Percentiles rank a stretch among this genome's conserved stretches.
Conservation (phyloP, 768 basidiomycete species). For the Boletus vermiculosoides region DNA sequence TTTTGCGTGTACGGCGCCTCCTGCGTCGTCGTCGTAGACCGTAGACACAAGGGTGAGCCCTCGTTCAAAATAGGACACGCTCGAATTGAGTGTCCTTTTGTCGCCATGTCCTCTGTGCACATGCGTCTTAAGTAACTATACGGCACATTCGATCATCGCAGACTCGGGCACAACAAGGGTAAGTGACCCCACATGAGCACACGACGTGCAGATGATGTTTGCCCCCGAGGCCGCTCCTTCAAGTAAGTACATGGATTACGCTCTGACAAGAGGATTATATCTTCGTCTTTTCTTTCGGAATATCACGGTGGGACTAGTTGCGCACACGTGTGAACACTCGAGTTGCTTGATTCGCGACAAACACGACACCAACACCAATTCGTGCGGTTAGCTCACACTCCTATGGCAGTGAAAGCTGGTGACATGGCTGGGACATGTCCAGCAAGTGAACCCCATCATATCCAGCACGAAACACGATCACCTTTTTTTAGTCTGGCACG, state of each 20-base stretch:
- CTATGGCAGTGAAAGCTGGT: not conserved
- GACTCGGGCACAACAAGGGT: not conserved
- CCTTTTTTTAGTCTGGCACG: too few species aligned
- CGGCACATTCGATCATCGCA: not conserved
- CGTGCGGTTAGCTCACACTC: not conserved
- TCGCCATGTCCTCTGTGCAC: not conserved
- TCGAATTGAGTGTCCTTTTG: not conserved
- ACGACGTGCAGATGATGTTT: not conserved
- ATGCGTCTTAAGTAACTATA: not conserved
- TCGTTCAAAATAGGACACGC: not conserved
- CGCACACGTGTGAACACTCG: not conserved
- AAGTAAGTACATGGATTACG: too few species aligned
- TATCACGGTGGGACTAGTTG: not conserved
- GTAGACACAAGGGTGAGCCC: not conserved
- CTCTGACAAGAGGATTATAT: not conserved
- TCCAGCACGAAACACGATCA: too few species aligned
- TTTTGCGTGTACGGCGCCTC: constrained; percentile 24
- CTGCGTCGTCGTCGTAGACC: not conserved
- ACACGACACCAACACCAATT: not conserved
- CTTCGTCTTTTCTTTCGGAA: not conserved
- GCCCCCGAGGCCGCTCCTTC: not conserved
- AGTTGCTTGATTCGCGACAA: not conserved
- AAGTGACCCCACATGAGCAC: not conserved
- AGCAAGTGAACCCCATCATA: too few species aligned
- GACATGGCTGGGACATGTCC: too few species aligned